Evolutionary conservation across 2,329 filamentous ascomycete genomes (phyloP), one percentile per base, ranked within the genome.

Genomic region (Epichloe scottii): DNA sequence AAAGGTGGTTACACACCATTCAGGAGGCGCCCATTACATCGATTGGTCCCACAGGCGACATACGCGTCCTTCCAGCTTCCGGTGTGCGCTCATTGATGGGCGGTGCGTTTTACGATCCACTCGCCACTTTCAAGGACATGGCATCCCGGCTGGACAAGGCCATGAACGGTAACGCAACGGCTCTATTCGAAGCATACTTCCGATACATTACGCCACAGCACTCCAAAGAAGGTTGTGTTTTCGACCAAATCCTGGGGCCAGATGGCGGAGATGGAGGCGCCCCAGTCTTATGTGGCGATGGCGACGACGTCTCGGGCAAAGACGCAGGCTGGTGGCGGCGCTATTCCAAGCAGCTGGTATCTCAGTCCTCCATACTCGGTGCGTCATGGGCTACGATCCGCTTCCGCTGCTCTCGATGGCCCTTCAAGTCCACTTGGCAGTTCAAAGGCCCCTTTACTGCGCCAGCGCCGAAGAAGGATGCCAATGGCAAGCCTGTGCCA

Each of bases 331-430:
- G 57, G 23, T 63, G 62, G 54, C 14, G 34, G 10, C 49, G 47
- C 0, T 62, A 62, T 46, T 46, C 62, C 6, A 17, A 45, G 1
- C 39, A 50, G 35, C 54, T 63, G 6, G 51, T 51, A 17, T 45
- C 38, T 3, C 58, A 61, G 40, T 63, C 63, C 0, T 55, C 55
- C 1, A 60, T 62, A 1, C 53, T 63, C n/a, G 65, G 58, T 5
- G 42, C 56, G 0, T 40, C 47, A 17, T 67, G 64, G 64, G 44
- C 62, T 12, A 41, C 42, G 1, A 53, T 71, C 6, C 46, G 45
- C 17, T 47, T 54, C 10, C 54, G 54, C 4, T 73, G 71, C 57
- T 57, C 60, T 0, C 65, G 63, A 0, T 64, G 70, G 55, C 49
- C 23, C 1, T 57, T 66, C 10, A 59, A 63, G 1, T 63, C 69